phyloP scores from a whole-genome alignment of 768 basidiomycete species.

The Mycena galericulata region DNA sequence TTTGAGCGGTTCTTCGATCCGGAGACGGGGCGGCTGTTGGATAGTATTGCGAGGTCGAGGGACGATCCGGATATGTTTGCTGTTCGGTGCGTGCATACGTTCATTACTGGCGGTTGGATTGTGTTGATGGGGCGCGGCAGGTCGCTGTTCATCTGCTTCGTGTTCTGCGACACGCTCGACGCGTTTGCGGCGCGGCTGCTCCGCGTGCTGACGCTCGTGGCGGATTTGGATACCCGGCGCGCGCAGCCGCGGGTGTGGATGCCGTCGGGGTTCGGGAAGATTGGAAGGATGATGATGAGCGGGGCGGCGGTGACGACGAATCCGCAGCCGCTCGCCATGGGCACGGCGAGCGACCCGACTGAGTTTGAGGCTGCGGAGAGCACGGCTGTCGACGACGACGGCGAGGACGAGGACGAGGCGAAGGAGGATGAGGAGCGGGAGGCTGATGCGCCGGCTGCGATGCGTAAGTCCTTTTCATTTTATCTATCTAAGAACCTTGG shows the following conservation, averaged over 20 bases:
- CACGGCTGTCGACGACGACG: slow-evolving; percentile 37
- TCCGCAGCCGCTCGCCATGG: slow-evolving; percentile 51
- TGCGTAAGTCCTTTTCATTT: slow-evolving; percentile 26
- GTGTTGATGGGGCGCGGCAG: slow-evolving; percentile 43
- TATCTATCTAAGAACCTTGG: too few relatives aligned
- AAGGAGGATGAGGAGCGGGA: too few relatives aligned
- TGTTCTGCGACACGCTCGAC: slow-evolving; percentile 57
- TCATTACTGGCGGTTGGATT: too few relatives aligned
- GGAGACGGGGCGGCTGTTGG: slow-evolving; percentile 46
- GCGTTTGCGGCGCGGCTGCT: slow-evolving; percentile 53
- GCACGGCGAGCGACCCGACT: slow-evolving; percentile 51
- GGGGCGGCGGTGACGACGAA: slow-evolving; percentile 43
- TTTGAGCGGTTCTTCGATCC: slow-evolving; percentile 57
- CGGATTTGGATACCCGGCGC: slow-evolving; percentile 51
- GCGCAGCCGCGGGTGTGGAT: slow-evolving; percentile 54
- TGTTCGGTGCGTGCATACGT: slow-evolving; percentile 52
- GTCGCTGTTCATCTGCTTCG: slow-evolving; percentile 59
- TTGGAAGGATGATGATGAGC: slow-evolving; percentile 50
- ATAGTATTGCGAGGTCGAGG: slow-evolving; percentile 26
- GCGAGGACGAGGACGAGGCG: slow-evolving; percentile 34
- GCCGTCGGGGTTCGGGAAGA: slow-evolving; percentile 55
- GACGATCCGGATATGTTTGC: slow-evolving; percentile 50
- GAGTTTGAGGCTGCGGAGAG: slow-evolving; percentile 35
- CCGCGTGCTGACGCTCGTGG: slow-evolving; percentile 45
- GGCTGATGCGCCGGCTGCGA: too few relatives aligned